phyloP scores from a whole-genome alignment of 768 basidiomycete genomes.

The Terana coerulea region DNA sequence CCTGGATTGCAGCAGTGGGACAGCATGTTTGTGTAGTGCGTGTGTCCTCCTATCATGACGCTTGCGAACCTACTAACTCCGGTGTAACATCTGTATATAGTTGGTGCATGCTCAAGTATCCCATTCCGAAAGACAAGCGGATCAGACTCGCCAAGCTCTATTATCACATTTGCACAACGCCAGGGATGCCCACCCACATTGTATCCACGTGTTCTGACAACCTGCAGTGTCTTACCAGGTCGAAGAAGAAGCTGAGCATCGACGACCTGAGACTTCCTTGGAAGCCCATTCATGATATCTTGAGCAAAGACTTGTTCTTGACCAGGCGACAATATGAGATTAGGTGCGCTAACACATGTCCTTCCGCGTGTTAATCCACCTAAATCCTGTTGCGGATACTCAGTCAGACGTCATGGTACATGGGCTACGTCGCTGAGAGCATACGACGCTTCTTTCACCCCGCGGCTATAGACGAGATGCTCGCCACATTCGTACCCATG shows the following conservation, averaged over 20 bases:
- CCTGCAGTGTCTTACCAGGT: slow-evolving; percentile 54
- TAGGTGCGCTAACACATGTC: slow-evolving; percentile 64
- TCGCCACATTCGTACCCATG: slow-evolving; percentile 76
- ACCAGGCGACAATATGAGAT: slow-evolving; percentile 74
- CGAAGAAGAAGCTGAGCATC: slow-evolving; percentile 71
- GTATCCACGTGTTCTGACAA: slow-evolving; percentile 65
- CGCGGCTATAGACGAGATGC: slow-evolving; percentile 81
- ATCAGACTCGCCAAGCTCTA: slow-evolving; percentile 74
- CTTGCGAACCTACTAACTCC: slow-evolving; percentile 1
- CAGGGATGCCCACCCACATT: slow-evolving; percentile 69
- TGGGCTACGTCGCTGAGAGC: slow-evolving; percentile 67
- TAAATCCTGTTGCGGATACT: background rate
- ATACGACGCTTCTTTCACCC: slow-evolving; percentile 86
- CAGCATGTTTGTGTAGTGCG: slow-evolving; percentile 68
- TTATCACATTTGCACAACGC: slow-evolving; percentile 70
- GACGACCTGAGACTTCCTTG: slow-evolving; percentile 80
- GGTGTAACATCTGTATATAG: slow-evolving; percentile 35
- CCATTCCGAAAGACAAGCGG: slow-evolving; percentile 76
- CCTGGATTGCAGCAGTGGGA: slow-evolving; percentile 80
- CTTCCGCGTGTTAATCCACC: background rate
- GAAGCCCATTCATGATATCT: slow-evolving; percentile 71
- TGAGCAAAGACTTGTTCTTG: slow-evolving; percentile 74
- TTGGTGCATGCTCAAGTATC: slow-evolving; percentile 83
- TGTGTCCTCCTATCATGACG: slow-evolving; percentile 17
- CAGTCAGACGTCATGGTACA: slow-evolving; percentile 74